Base-by-base conservation (phyloP, 2,329 filamentous ascomycete genomes). In the Echinosphaeria canescens region DNA sequence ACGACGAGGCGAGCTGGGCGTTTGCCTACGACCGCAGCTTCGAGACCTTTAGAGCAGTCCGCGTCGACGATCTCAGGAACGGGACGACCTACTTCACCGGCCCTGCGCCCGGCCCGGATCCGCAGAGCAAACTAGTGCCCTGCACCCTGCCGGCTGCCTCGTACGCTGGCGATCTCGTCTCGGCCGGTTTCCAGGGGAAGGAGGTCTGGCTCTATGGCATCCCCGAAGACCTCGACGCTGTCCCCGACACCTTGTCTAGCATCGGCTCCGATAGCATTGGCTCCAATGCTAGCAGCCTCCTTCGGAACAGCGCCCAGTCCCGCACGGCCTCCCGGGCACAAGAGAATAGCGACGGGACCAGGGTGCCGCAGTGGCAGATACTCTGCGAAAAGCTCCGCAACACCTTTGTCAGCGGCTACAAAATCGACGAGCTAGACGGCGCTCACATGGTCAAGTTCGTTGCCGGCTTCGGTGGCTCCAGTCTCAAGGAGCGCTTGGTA, bases 171-270 rank as follows among this genome's bases (percentile, higher is more conserved):
- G 73, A 81, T 27, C 53, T 85, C 15, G 69, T 80, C 13, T 70
- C 74, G 12, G 63, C 76, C 9, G 76, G 75, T 1, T 84, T 84
- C 35, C 58, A 74, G 30, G 68, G 65, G 10, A 70, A 63, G 29
- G 68, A 79, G 14, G 51, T 88, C 5, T 85, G 76, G 75, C 47
- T 85, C 3, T 85, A 85, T 43, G 78, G 78, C 15, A 53, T 85
- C 15, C 78, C 79, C 2, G 68, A 75, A 38, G 68, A 76, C 36
- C 50, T 82, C 13, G 74, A 78, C 40, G 61, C 69, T 13, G 47
- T 63, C 13, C 55, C 63, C 2, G 59, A 63, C 15, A 39, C 42
- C n/a, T 29, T 36, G 1, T 33, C 34, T 12, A 38, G 37, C 16
- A 47, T 51, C 28, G 30, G 35, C 10, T 40, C 40, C 18, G 34